phyloP scores from a whole-genome alignment of 2,329 filamentous ascomycete species.

The Xylariaceae sp. region DNA sequence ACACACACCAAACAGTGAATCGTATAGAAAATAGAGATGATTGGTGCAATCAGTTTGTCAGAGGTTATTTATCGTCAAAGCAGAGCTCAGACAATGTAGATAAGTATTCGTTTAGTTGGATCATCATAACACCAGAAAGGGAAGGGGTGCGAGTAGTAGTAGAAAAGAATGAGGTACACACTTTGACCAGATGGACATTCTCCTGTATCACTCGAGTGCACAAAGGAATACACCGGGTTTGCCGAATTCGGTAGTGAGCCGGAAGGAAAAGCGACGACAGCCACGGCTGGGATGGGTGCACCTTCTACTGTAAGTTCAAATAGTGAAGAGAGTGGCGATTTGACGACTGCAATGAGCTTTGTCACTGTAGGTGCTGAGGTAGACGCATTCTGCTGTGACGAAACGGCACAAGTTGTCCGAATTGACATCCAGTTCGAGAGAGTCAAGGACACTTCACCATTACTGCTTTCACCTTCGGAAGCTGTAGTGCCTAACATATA shows the following conservation, averaged over 20 bases:
- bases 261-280: constrained; percentile 63
- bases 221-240: constrained; percentile 56
- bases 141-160: constrained; percentile 1
- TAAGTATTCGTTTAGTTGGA: constrained; percentile 81
- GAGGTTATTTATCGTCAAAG: constrained; percentile 81
- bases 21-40: too few relatives aligned
- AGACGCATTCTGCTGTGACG: constrained; percentile 34
- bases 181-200: constrained; percentile 87
- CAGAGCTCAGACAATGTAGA: constrained; percentile 99
- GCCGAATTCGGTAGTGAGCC: constrained; percentile 38
- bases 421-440: constrained; percentile 57
- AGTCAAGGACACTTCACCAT: constrained; percentile 38
- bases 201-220: constrained; percentile 86
- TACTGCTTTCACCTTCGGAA: constrained; percentile 29
- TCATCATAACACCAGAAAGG: constrained; percentile 71
- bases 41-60: constrained; percentile 76
- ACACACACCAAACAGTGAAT: too few relatives aligned
- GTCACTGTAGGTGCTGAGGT: constrained; percentile 40
- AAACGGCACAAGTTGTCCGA: constrained; percentile 51
- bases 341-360: constrained; percentile 65
- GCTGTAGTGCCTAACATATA: constrained; percentile 80
- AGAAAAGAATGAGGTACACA: constrained; percentile 48
- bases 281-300: constrained; percentile 69
- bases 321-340: constrained; percentile 58
- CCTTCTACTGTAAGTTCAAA: constrained; percentile 73